These are phyloP conservation scores for Polymyxa betae DNA, from an alignment of 208 protist species.

Conservation along the genomic window DNA sequence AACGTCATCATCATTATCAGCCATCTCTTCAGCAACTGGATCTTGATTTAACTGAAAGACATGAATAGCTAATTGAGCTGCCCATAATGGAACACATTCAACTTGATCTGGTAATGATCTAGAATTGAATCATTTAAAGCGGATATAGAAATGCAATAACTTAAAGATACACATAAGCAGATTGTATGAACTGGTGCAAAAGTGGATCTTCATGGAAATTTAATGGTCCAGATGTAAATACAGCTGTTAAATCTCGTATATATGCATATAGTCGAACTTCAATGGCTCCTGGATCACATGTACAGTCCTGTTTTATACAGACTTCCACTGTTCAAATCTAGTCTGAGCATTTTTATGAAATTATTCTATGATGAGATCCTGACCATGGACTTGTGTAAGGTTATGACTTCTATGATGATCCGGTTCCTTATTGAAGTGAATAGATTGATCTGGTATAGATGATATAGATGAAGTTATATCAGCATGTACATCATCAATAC, in stretches of 20 bases:
- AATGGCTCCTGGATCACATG: slow-evolving; percentile 19
- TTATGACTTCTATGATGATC: too few relatives aligned
- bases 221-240: slow-evolving; percentile 12
- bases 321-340: background rate
- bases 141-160: background rate
- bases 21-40: slow-evolving; percentile 38
- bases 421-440: too few relatives aligned
- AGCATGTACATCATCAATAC: too few relatives aligned
- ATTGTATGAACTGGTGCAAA: background rate
- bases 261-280: slow-evolving; percentile 2
- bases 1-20: slow-evolving; percentile 32
- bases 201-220: background rate
- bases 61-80: background rate
- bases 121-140: background rate
- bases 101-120: background rate
- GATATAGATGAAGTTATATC: too few relatives aligned
- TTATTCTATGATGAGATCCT: too few relatives aligned
- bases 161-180: background rate
- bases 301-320: background rate
- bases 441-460: too few relatives aligned
- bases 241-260: background rate
- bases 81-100: slow-evolving; percentile 30
- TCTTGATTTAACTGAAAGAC: slow-evolving; percentile 13
- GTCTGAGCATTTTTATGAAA: too few relatives aligned
- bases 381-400: too few relatives aligned